phyloP scores from a whole-genome alignment of 1,139 yeast genomes.

The Nakaseomyces uthaithaninus region DNA sequence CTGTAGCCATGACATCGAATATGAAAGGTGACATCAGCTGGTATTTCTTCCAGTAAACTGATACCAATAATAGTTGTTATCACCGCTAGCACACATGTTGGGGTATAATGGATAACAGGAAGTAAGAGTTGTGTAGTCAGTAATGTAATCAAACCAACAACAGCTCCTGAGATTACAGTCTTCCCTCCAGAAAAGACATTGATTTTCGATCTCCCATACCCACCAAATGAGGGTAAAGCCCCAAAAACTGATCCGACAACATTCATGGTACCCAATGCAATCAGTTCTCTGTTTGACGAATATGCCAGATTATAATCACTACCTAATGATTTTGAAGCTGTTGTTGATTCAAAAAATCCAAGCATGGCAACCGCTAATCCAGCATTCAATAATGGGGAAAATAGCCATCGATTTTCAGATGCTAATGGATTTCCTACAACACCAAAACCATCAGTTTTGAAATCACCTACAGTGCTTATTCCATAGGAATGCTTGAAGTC shows the following conservation, averaged over 20 bases:
- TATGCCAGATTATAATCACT: constrained; percentile 58
- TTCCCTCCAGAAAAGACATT: constrained; percentile 81
- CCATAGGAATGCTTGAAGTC: constrained; percentile 50
- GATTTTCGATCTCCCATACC: constrained; percentile 87
- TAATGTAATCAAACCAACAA: constrained; percentile 69
- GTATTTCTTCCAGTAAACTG: constrained; percentile 77
- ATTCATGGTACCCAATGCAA: constrained; percentile 77
- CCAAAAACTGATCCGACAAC: constrained; percentile 57
- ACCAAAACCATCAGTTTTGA: constrained; percentile 40
- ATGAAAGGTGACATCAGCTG: constrained; percentile 69
- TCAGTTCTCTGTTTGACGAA: constrained; percentile 66
- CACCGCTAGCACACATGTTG: constrained; percentile 73
- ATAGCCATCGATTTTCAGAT: constrained; percentile 25
- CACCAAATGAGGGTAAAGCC: constrained; percentile 89
- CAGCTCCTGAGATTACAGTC: constrained; percentile 74
- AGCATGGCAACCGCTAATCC: constrained; percentile 75
- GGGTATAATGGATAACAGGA: constrained; percentile 62
- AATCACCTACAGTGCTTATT: constrained; percentile 61
- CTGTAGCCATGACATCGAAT: constrained; percentile 65
- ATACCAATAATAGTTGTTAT: constrained; percentile 76
- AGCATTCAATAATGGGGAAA: constrained; percentile 39
- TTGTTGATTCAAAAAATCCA: constrained; percentile 90
- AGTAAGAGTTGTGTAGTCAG: constrained; percentile 55
- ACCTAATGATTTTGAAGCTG: constrained; percentile 78
- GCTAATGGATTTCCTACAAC: constrained; percentile 44